These are phyloP conservation scores for Colletotrichum limetticola DNA, from an alignment of 2,329 filamentous ascomycete species.

Conservation along the genomic window DNA sequence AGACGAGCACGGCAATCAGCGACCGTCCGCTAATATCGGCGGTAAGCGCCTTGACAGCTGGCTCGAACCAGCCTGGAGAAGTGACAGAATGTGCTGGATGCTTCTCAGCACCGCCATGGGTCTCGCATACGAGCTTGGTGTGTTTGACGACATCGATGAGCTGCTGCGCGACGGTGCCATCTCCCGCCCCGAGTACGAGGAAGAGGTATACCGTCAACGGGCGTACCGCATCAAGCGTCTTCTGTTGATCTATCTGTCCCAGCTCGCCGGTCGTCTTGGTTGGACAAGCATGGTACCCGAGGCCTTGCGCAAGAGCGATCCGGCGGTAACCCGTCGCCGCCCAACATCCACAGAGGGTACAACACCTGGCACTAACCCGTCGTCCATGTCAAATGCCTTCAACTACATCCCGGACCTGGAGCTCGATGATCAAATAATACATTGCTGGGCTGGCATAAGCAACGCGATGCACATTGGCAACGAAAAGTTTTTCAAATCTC, in stretches of 20 bases:
- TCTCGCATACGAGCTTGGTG: conserved; percentile 90
- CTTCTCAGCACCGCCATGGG: conserved; percentile 90
- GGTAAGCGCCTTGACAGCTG: conserved; percentile 92
- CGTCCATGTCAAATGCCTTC: conserved; percentile 67
- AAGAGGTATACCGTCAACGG: conserved; percentile 80
- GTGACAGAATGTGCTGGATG: conserved; percentile 98
- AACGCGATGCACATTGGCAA: conserved; percentile 93
- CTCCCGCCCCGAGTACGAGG: conserved; percentile 74
- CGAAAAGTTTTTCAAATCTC: conserved; percentile 86
- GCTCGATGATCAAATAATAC: conserved; percentile 76
- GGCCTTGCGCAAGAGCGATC: conserved; percentile 67
- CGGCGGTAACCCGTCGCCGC: conserved; percentile 62
- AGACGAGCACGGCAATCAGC: conserved; percentile 54
- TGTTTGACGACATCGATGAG: conserved; percentile 91
- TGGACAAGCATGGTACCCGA: conserved; percentile 94
- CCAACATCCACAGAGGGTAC: conserved; percentile 64
- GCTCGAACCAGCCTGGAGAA: conserved; percentile 95
- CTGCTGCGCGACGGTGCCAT: conserved; percentile 68
- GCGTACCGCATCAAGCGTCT: conserved; percentile 86
- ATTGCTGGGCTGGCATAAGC: conserved; percentile 96
- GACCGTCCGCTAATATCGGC: conserved; percentile 70
- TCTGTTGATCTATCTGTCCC: conserved; percentile 89
- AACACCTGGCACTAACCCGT: conserved; percentile 69
- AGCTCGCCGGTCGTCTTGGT: conserved; percentile 91
- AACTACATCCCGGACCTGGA: conserved; percentile 75